Conservation (phyloP, 352 stramenopile genomes). For the Lagenidium sp. region DNA sequence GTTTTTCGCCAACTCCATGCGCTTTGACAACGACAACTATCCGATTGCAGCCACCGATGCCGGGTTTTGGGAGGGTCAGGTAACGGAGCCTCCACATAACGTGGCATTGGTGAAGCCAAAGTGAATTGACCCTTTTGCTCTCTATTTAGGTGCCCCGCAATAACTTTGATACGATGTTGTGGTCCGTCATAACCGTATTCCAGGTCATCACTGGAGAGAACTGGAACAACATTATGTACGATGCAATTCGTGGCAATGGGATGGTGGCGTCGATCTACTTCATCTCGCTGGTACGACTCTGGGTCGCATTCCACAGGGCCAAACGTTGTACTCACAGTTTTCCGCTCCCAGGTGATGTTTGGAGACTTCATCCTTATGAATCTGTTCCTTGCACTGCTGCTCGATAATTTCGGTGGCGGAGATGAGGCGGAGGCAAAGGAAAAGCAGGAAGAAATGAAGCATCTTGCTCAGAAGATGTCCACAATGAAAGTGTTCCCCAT, state of each 20-base stretch:
- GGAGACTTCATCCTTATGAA: conserved; percentile 92
- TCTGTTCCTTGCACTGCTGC: conserved; percentile 89
- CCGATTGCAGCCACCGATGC: conserved; percentile 28
- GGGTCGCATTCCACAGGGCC: no score
- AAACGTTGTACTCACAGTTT: neutral
- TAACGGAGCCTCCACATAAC: no score
- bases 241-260: conserved; percentile 77
- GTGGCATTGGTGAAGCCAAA: neutral
- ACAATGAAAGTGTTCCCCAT: conserved; percentile 40
- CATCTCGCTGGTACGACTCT: conserved; percentile 69
- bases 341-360: conserved; percentile 59
- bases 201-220: conserved; percentile 93
- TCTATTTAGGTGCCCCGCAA: conserved; percentile 38
- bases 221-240: conserved; percentile 94
- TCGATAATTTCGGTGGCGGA: conserved; percentile 86
- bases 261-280: conserved; percentile 74
- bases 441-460: conserved; percentile 40
- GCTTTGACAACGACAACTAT: conserved; percentile 83
- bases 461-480: conserved; percentile 45
- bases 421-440: conserved; percentile 27
- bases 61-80: conserved; percentile 51
- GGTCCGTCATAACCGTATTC: conserved; percentile 82
- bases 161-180: conserved; percentile 88
- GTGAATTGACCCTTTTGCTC: neutral
- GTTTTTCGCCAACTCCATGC: conserved; percentile 93